Evolutionary conservation across 2,329 filamentous ascomycete species (phyloP), one percentile per base, ranked within the genome.

Genomic region (Zymoseptoria passerinii): DNA sequence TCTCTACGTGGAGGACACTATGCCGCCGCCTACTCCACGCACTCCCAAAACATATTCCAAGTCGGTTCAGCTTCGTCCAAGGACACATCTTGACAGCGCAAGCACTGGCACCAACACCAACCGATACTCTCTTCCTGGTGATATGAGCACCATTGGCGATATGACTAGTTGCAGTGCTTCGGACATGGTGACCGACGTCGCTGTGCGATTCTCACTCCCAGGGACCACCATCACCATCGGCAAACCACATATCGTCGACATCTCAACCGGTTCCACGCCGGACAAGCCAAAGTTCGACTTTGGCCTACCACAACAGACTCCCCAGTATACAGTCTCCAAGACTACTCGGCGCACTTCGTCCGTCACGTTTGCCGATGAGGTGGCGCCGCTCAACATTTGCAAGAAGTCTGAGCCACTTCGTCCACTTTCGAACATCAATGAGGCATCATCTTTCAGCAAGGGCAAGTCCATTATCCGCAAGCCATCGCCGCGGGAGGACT

Each of bases 191-290:
- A 73, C 71, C 6, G 71, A 74, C 58, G 66, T 73, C 27, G 71
- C 71, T 50, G 67, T 73, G n/a, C 71, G 70, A 49, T 73, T 74
- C 59, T 72, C 71, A 0, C 54, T 73, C 40, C 72, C 72, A 8
- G 66, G 66, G 18, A 69, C 68, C 5, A 69, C 70, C 2, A 73
- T 76, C 61, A 69, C 67, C 13, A 65, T 73, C 9, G 67, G 65
- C 50, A 71, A 68, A 55, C 69, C 69, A 28, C 71, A 72, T 51
- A 68, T 72, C 44, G 65, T 72, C 8, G 67, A 68, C 10, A 68
- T 72, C 8, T 66, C 67, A 52, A 60, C 67, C 0, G 64, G 66
- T 56, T 67, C 65, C 50, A 68, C 69, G 13, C 67, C 69, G 16
- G 66, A 68, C 48, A 66, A 63, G 56, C 50, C 58, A 16, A 63